Evolutionary conservation across 2,329 filamentous ascomycete genomes (phyloP), one percentile per base, ranked within the genome.

Genomic region (Fusarium continuum): DNA sequence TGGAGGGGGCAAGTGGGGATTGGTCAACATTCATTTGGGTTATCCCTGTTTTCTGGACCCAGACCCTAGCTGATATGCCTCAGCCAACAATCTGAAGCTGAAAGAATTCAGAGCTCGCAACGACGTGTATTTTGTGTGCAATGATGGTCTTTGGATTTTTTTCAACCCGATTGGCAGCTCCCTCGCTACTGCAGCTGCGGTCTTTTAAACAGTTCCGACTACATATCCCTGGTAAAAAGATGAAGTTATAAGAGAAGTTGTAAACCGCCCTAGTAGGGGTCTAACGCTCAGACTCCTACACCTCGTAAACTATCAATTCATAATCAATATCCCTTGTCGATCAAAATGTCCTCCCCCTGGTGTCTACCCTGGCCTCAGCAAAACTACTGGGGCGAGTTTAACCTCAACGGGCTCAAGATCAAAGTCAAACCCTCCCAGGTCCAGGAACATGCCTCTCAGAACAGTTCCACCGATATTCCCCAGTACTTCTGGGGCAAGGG

Each of bases 401-500:
- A 65, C 46, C 66, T 68, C 45, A 60, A 47, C 6, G 65, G 54
- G 53, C 47, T 68, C 54, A 69, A 69, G 38, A 55, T 68, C 25
- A 64, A 69, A 41, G 59, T 55, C 55, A 67, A 49, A 40, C 16
- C 43, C 4, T 31, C 50, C 7, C 45, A 26, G 17, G 41, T 47
- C 7, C 45, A 26, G 17, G 41, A 45, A 14, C 44, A 60, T 22
- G 45, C 61, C 23, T 57, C 55, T 32, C 36, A 44, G 16, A 38
- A 50, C 23, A 23, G 23, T n/a, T 38, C 45, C 29, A 32, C 48
- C 7, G 53, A 47, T 14, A 56, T 65, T 26, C 58, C 61, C 10
- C 49, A 23, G 23, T 56, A 66, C 28, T 68, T 69, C 50, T 68
- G 66, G 66, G 48, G 50, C 41, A 68, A 69, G 64, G 63, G 60